phyloP scores from a whole-genome alignment of 2,329 filamentous ascomycete species.

The Ascocoryne sarcoides region DNA sequence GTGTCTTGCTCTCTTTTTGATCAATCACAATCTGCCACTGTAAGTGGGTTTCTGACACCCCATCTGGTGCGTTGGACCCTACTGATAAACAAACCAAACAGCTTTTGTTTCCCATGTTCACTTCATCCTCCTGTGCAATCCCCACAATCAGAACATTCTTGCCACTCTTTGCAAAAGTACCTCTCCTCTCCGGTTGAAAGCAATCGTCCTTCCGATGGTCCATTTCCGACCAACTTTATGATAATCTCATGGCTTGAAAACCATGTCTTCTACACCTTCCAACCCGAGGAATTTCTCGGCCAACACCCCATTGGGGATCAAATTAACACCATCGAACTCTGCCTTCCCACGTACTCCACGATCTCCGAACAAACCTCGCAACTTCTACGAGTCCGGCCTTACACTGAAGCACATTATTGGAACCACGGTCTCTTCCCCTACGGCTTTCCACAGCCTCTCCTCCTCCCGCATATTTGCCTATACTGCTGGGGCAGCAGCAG shows the following conservation, averaged over 20 bases:
- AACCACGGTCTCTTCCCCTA: conserved; percentile 76
- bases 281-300: conserved; percentile 25
- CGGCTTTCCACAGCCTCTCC: conserved; percentile 75
- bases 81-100: conserved; percentile 6
- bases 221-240: conserved; percentile 9
- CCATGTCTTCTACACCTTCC: conserved; percentile 28
- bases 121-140: conserved; percentile 5
- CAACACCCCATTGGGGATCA: conserved; percentile 36
- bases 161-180: conserved; percentile 6
- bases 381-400: conserved; percentile 48
- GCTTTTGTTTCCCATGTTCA: conserved; percentile 17
- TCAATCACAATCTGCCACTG: conserved; percentile 13
- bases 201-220: neutral
- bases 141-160: conserved; percentile 9
- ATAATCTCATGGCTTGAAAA: conserved; percentile 24
- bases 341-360: conserved; percentile 56
- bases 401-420: conserved; percentile 80
- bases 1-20: conserved; percentile 3
- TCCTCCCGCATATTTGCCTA: conserved; percentile 70
- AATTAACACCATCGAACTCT: conserved; percentile 69
- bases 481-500: conserved; percentile 87
- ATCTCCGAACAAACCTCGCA: conserved; percentile 45
- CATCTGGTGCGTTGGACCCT: conserved; percentile 1
- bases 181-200: conserved; percentile 2
- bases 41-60: conserved; percentile 3